These are phyloP conservation scores for Lepidium africanum DNA, from an alignment of 345 rosid species.

Conservation along the genomic window DNA sequence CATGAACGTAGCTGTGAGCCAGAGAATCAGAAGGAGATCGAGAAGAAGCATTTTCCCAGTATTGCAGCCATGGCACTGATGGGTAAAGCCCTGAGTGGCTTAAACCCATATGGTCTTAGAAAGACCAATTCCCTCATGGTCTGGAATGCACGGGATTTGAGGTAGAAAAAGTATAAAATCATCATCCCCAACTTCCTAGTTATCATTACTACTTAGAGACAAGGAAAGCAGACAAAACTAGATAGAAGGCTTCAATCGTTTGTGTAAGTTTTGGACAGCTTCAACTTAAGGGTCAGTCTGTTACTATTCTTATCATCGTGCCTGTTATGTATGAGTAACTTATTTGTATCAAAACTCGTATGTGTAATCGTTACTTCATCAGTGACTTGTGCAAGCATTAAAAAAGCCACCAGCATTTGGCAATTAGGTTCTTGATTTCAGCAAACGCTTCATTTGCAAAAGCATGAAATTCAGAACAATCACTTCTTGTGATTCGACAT, in stretches of 20 bases:
- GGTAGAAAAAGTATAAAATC: constrained; percentile 4
- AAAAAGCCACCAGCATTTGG: neutral
- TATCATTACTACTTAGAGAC: constrained; percentile 1
- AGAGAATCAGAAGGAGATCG: constrained; percentile 33
- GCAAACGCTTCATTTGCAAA: neutral
- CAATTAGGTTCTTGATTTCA: neutral
- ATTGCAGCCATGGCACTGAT: constrained; percentile 94
- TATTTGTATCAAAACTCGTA: neutral
- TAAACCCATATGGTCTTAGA: constrained; percentile 47
- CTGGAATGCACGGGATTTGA: constrained; percentile 49
- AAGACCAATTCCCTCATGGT: constrained; percentile 44
- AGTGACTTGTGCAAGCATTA: neutral
- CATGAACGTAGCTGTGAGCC: constrained; percentile 32
- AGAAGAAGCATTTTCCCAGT: constrained; percentile 72
- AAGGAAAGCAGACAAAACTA: neutral
- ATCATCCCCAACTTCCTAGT: neutral
- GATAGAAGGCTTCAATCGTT: neutral
- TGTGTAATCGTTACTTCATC: neutral
- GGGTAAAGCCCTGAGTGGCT: constrained; percentile 77
- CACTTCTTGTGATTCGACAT: neutral
- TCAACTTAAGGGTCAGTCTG: neutral
- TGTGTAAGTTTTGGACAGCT: constrained; percentile 7
- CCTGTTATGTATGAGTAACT: neutral
- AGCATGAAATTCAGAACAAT: neutral
- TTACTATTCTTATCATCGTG: neutral